Evolutionary conservation across 2,329 filamentous ascomycete species (phyloP), one percentile per base, ranked within the genome.

Genomic region (Coccinonectria pachysandricola): DNA sequence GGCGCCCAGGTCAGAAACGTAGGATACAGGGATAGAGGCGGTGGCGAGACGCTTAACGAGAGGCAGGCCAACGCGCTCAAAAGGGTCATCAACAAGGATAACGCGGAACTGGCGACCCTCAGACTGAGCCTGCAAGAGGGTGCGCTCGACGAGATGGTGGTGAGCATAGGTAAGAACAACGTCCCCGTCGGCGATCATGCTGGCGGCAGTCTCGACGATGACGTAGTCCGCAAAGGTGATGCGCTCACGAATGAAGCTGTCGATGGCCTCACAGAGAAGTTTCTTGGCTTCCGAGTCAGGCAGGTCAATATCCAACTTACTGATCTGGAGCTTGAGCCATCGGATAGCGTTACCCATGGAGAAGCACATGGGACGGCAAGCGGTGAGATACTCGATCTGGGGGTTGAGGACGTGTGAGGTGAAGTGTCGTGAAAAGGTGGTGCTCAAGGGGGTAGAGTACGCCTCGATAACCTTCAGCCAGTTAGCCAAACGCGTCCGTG

Each of bases 301-400:
- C 2, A 79, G 72, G 42, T 87, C 81, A 20, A 88, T 85, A 45
- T 95, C 86, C 32, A 95, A 78, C 43, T 85, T 85, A 45, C 84
- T 81, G 49, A 98, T 88, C 46, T 85, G 75, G 24, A 94, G 74
- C 63, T 98, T 98, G 25, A 98, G 69, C 68, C 86, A 88, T 28
- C 91, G 75, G 50, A 98, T 93, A 18, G 86, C 86, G 53, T 96
- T 98, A 34, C 91, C 91, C 78, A 96, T 94, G 36, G 84, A 85
- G 56, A 94, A 91, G 40, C 84, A 92, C 59, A 98, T 82, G 17
- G 91, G 87, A n/a, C 91, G 78, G 49, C 87, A 95, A 41, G 85
- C 85, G 34, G 84, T 83, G 34, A 98, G 71, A 50, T 92, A 95
- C 39, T 92, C 86, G 48, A 98, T 95, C 57, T 98, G 91, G 19